phyloP scores from a whole-genome alignment of 225 moss, liverwort and hornwort species.

The Takakia lepidozioides region DNA sequence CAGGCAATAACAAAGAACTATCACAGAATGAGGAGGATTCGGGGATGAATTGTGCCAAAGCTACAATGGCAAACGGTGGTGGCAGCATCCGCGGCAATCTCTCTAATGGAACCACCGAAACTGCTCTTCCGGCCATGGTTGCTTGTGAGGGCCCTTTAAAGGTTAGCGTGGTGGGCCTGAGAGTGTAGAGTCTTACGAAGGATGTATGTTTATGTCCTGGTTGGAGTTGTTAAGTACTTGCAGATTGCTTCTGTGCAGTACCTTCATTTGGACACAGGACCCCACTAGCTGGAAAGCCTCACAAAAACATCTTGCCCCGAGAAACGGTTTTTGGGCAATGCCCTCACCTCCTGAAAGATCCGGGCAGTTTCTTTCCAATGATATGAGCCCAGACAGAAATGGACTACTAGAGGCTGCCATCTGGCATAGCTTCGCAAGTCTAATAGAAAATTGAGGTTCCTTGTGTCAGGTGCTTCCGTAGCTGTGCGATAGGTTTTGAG shows the following conservation, averaged over 20 bases:
- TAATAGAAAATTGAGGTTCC: no score
- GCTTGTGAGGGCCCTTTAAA: constrained; percentile 47
- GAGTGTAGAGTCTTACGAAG: background rate
- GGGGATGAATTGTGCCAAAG: constrained; percentile 25
- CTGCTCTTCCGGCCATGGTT: constrained; percentile 49
- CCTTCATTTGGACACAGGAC: no score
- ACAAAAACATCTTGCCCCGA: no score
- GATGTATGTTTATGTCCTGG: background rate
- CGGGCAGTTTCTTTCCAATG: no score
- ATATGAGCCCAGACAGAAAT: no score
- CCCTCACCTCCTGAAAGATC: no score
- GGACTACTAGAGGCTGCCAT: no score
- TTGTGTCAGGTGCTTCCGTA: no score
- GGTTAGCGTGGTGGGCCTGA: constrained; percentile 11
- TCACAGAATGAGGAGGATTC: constrained; percentile 50
- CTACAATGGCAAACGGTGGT: constrained; percentile 25
- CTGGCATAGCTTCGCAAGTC: no score
- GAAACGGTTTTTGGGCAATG: no score
- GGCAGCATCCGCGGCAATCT: constrained; percentile 43
- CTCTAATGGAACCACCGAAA: constrained; percentile 54
- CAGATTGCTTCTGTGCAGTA: background rate
- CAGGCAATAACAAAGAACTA: constrained; percentile 35
- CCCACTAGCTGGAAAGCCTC: no score
- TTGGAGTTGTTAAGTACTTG: background rate
- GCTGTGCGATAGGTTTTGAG: no score